These are phyloP conservation scores for Lenzites betulinus DNA, from an alignment of 768 basidiomycete species.

Conservation along the genomic window DNA sequence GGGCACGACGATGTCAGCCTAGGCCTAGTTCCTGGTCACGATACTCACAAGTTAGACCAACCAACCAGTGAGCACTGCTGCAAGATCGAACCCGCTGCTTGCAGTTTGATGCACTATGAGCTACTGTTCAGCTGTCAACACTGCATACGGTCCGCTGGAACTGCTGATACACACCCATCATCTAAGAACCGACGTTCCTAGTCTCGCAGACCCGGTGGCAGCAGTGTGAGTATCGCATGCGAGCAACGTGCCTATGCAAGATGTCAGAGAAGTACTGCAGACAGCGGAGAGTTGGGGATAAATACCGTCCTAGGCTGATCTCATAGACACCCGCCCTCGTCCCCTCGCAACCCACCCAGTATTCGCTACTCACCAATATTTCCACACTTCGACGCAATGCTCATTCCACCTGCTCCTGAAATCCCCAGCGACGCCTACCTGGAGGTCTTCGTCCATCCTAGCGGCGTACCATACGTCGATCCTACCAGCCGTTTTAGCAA, in stretches of 20 bases:
- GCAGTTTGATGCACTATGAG: no score
- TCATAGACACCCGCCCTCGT: neutral
- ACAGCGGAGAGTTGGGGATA: neutral
- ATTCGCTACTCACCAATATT: neutral
- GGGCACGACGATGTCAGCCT: no score
- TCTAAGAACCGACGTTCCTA: no score
- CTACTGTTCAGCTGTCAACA: no score
- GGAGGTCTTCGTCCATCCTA: neutral
- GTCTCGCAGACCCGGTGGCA: neutral
- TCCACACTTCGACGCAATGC: neutral
- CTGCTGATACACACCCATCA: no score
- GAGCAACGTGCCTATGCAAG: neutral
- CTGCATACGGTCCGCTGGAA: no score
- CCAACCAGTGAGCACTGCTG: no score
- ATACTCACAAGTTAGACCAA: no score
- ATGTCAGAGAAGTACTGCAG: neutral
- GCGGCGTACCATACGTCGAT: neutral
- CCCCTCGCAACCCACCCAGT: neutral
- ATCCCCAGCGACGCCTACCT: neutral
- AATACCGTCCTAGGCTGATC: neutral
- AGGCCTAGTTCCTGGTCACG: no score
- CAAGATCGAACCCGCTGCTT: no score
- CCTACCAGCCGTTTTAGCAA: slow-evolving; percentile 1
- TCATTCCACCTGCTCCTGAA: neutral
- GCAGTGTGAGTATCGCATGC: neutral